A percentile compares a stretch with the other conserved stretches of the same genome.
phyloP scores from a whole-genome alignment of 257 asterid genomes.

The Lavandula angustifolia region DNA sequence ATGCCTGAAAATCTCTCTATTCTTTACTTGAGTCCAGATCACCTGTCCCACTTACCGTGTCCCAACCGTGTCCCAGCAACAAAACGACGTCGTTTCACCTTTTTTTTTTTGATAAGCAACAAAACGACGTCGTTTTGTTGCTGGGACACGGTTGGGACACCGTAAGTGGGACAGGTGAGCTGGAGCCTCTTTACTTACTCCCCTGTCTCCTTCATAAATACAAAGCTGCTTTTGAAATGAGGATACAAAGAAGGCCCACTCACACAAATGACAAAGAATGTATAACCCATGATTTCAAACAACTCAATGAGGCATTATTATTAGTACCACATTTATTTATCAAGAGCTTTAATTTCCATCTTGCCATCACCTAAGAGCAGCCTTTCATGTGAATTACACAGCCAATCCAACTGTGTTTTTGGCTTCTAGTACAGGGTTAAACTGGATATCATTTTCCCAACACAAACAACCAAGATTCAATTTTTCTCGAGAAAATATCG shows the following conservation, averaged over 20 bases:
- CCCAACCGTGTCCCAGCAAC: too few relatives aligned
- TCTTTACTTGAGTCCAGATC: conserved; percentile 29
- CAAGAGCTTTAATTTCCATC: conserved; percentile 61
- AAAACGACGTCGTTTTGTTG: too few relatives aligned
- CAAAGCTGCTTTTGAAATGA: conserved; percentile 60
- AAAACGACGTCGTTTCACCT: too few relatives aligned
- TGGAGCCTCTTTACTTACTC: too few relatives aligned
- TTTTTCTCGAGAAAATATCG: neutral
- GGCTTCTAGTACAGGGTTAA: conserved; percentile 60
- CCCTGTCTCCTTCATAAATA: conserved; percentile 70
- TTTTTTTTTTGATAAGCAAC: too few relatives aligned
- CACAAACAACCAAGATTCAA: conserved; percentile 26
- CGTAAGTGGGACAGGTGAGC: too few relatives aligned
- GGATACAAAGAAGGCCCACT: conserved; percentile 65
- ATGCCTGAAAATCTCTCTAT: conserved; percentile 31
- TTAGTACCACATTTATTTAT: conserved; percentile 47
- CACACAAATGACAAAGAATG: conserved; percentile 64
- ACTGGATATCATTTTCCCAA: conserved; percentile 35
- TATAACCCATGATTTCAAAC: conserved; percentile 55
- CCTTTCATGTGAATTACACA: conserved; percentile 87
- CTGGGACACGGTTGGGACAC: too few relatives aligned
- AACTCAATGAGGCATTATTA: conserved; percentile 43
- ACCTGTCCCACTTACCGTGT: too few relatives aligned
- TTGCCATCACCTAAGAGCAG: conserved; percentile 66
- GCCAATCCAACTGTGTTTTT: conserved; percentile 86